phyloP scores from a whole-genome alignment of 2,329 filamentous ascomycete species.

The Aspergillus pseudoviridinutans region DNA sequence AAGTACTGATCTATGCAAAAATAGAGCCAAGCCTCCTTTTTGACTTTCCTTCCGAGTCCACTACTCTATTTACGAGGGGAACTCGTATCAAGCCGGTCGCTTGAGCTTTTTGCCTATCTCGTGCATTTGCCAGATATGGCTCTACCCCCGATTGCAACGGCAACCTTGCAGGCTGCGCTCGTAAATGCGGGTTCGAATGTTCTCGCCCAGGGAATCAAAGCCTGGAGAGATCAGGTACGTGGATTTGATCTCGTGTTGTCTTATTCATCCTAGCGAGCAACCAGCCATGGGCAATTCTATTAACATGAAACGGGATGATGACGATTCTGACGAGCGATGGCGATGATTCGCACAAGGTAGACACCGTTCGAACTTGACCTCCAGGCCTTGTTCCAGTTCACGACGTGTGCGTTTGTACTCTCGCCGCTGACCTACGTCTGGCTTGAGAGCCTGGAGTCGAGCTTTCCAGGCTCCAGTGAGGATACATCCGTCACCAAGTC shows the following conservation, averaged over 20 bases:
- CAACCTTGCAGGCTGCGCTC: slow-evolving; percentile 51
- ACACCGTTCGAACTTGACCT: slow-evolving; percentile 46
- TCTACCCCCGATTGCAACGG: slow-evolving; percentile 48
- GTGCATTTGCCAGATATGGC: slow-evolving; percentile 14
- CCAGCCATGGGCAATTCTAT: neutral
- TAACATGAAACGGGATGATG: neutral
- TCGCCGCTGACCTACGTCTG: slow-evolving; percentile 57
- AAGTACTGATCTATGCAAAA: neutral
- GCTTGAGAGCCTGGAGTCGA: slow-evolving; percentile 54
- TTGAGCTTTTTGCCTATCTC: neutral
- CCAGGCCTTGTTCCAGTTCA: slow-evolving; percentile 51
- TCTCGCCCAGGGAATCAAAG: slow-evolving; percentile 52
- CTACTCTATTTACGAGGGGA: neutral
- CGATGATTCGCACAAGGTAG: slow-evolving; percentile 17
- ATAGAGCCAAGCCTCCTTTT: neutral
- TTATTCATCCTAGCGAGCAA: neutral
- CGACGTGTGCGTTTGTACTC: slow-evolving; percentile 50
- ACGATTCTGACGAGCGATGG: neutral
- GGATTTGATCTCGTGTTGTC: slow-evolving; percentile 9
- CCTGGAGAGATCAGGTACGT: slow-evolving; percentile 44
- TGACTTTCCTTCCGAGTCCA: neutral
- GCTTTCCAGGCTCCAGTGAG: slow-evolving; percentile 46
- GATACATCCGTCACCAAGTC: slow-evolving; percentile 4
- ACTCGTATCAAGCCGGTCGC: neutral
- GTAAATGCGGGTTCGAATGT: slow-evolving; percentile 54